Evolutionary conservation across 2,329 filamentous ascomycete genomes (phyloP), one percentile per base, ranked within the genome.

Genomic region (Sporothrix brasiliensis): DNA sequence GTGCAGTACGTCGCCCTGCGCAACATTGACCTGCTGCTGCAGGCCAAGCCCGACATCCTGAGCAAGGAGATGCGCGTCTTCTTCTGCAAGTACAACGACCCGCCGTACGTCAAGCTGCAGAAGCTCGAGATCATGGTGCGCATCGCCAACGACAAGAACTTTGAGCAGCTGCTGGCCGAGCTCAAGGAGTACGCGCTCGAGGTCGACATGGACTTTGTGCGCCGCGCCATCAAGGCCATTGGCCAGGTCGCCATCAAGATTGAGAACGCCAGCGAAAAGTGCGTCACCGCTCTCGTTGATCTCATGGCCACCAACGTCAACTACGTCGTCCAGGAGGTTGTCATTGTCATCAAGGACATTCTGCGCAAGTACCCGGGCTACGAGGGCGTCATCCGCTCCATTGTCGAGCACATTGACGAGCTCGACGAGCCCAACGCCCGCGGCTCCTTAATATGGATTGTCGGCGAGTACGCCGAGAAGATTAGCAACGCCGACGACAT

Each of bases 21-120:
- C 74, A 99, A 99, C 79, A 99, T 99, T 77, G 95, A 99, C 76
- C 88, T 99, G 47, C 85, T 99, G 6, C 86, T 99, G 34, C 95
- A 99, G 80, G 95, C 96, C 75, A 94, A 97, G 80, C 93, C 95
- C 13, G 94, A 97, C 75, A 97, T 99, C 70, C 86, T 99, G 11
- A 97, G 92, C 85, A 98, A 98, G 80, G 95, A 99, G 80, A 89
- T 99, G 77, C 89, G 95, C 58, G 95, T 99, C 10, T 99, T 99
- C 83, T 99, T 99, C 83, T 99, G 95, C 90, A 99, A 99, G 82
- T 99, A 99, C 83, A 98, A 98, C 79, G 95, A 99, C 76, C 94
- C 95, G 1, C 93, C 93, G 27, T 99, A 99, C 79, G 90, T 99
- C 76, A 99, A 99, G 81, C 89, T 99, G 72, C 92, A 97, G 78